phyloP scores from a whole-genome alignment of 768 basidiomycete species.

The Kwoniella sp. region DNA sequence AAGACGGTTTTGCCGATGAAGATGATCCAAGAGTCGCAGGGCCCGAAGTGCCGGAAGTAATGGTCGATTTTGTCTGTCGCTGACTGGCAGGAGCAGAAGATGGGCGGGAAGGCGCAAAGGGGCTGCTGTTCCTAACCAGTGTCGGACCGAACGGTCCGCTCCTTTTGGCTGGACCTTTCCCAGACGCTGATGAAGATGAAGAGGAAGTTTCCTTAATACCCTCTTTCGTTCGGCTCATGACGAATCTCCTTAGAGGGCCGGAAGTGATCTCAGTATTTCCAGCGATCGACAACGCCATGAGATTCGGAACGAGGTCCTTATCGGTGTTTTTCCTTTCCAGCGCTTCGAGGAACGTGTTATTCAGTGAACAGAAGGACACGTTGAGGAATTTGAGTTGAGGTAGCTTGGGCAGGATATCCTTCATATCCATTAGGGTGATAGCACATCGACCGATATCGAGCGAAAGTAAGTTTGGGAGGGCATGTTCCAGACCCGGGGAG shows the following conservation, averaged over 20 bases:
- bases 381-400: conserved; percentile 33
- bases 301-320: conserved; percentile 12
- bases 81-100: neutral
- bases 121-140: neutral
- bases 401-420: conserved; percentile 19
- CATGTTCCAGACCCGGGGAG: conserved; percentile 23
- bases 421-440: conserved; percentile 9
- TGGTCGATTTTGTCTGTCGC: neutral
- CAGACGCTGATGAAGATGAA: neutral
- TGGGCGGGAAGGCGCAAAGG: conserved; percentile 5
- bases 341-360: conserved; percentile 29
- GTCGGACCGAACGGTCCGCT: conserved; percentile 9
- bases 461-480: conserved; percentile 20
- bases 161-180: neutral
- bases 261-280: conserved; percentile 19
- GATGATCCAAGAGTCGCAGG: neutral
- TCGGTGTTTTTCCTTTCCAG: conserved; percentile 12
- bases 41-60: too few species aligned
- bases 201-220: neutral
- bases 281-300: conserved; percentile 24
- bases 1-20: neutral
- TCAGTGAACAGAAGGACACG: conserved; percentile 31
- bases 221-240: conserved; percentile 7
- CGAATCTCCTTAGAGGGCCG: conserved; percentile 12
- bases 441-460: conserved; percentile 34